Evolutionary conservation across 768 basidiomycete genomes (phyloP), one percentile per base, ranked within the genome.

Genomic region (Phlebiopsis gigantea): DNA sequence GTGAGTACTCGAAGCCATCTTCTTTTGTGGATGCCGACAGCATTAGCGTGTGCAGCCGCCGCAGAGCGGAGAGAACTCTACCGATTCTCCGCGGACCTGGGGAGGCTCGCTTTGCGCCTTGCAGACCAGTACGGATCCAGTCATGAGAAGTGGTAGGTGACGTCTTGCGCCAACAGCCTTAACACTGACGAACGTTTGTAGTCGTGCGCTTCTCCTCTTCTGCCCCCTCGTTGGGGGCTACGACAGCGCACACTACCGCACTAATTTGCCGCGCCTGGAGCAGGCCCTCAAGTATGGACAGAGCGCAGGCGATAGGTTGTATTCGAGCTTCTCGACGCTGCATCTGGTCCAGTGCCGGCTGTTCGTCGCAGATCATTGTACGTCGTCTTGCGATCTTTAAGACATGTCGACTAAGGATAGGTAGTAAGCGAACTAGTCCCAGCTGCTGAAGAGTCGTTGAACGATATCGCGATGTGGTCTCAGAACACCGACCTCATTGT

Each of bases 291-390:
- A 84, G 64, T 82, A 81, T 60, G 85, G 84, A 3, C 77, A 81
- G 47, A 83, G 82, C 60, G 81, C 85, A 8, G 85, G 85, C 14
- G 85, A 89, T 63, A 87, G 87, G 15, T 75, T 84, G 10, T 87
- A 84, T 65, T 82, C 82, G 2, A 78, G 78, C 59, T 82, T 86
- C 57, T 79, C 82, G 4, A 78, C 69, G 56, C 77, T 86, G 10
- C 82, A 87, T 63, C 67, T 72, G 2, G 69, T 84, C 29, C 67
- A 79, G 21, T 79, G 78, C 6, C 77, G 78, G 46, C 69, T 87
- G 2, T 87, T 77, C 62, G 76, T 83, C 12, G 80, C 84, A 61
- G 82, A 87, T 49, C 81, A 85, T 63, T 62, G 85, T 85, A 65
- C 63, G 84, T 73, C 25, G 17, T 19, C 26, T 47, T 42, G 45